A percentile compares a stretch with the other conserved stretches of the same genome.
phyloP scores from a whole-genome alignment of 768 basidiomycete genomes.

The Trametes cubensis region DNA sequence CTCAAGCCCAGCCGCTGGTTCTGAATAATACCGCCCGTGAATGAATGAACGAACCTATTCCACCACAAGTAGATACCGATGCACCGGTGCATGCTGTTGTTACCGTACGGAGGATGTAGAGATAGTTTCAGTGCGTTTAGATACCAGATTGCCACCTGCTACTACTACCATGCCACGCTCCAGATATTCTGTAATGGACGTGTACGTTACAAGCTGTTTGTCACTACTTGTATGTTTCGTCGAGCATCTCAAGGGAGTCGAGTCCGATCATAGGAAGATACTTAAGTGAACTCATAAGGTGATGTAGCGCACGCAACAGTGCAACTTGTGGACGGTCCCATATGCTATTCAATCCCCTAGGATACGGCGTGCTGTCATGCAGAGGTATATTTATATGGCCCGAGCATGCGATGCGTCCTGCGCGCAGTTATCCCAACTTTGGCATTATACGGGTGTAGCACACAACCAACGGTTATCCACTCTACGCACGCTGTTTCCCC shows the following conservation, averaged over 20 bases:
- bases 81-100: too few species aligned
- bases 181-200: conserved; percentile 5
- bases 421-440: neutral
- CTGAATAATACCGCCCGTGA: conserved; percentile 29
- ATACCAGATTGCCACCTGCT: neutral
- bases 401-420: neutral
- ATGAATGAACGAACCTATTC: neutral
- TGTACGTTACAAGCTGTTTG: conserved; percentile 4
- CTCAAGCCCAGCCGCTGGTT: conserved; percentile 61
- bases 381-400: too few species aligned
- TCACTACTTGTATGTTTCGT: neutral
- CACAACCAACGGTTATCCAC: neutral
- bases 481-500: neutral
- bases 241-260: neutral
- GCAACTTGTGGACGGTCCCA: too few species aligned
- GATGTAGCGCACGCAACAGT: too few species aligned
- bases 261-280: neutral
- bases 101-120: neutral
- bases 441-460: neutral
- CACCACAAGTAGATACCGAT: too few species aligned
- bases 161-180: too few species aligned
- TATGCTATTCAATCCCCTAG: too few species aligned
- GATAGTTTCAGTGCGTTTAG: conserved; percentile 2
- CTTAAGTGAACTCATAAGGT: too few species aligned
- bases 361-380: too few species aligned